Percentiles rank a stretch among this genome's conserved stretches.
Evolutionary conservation across 202 grass and related monocot genomes (phyloP).

Genomic region (Dendrocalamus latiflorus): DNA sequence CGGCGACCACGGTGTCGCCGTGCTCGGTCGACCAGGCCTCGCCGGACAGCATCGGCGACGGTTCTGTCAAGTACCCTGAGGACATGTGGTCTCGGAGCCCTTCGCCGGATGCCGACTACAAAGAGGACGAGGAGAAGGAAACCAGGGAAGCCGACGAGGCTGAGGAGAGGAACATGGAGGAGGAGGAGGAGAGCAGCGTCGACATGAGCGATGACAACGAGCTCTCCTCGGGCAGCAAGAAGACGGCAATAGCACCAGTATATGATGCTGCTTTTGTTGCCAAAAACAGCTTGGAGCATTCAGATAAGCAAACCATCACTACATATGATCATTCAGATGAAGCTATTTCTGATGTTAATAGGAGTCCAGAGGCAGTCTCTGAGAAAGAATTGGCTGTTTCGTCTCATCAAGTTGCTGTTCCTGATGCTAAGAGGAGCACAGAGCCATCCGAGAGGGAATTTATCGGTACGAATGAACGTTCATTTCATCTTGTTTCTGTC

Average conservation of each 20-base stretch:
- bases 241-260: neutral
- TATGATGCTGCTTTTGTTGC: neutral
- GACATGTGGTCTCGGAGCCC: slow-evolving; percentile 57
- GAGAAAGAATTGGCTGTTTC: neutral
- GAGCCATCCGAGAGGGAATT: slow-evolving; percentile 20
- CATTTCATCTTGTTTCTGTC: neutral
- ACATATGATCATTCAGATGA: slow-evolving; percentile 27
- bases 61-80: slow-evolving; percentile 31
- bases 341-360: slow-evolving; percentile 26
- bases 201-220: slow-evolving; percentile 37
- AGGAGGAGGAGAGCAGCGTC: neutral
- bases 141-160: neutral
- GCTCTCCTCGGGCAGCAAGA: neutral
- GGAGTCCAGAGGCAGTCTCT: slow-evolving; percentile 18
- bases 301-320: slow-evolving; percentile 27
- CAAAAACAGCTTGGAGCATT: slow-evolving; percentile 1
- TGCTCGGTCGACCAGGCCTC: slow-evolving; percentile 24
- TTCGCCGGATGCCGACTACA: slow-evolving; percentile 41
- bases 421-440: neutral
- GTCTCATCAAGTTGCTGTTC: neutral
- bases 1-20: slow-evolving; percentile 25
- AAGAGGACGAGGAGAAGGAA: neutral
- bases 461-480: slow-evolving; percentile 1
- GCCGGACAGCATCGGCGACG: slow-evolving; percentile 28
- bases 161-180: neutral